Percentiles rank a stretch among this genome's conserved stretches.
Conservation (phyloP, 768 basidiomycete genomes). For the Lyophyllum atratum region DNA sequence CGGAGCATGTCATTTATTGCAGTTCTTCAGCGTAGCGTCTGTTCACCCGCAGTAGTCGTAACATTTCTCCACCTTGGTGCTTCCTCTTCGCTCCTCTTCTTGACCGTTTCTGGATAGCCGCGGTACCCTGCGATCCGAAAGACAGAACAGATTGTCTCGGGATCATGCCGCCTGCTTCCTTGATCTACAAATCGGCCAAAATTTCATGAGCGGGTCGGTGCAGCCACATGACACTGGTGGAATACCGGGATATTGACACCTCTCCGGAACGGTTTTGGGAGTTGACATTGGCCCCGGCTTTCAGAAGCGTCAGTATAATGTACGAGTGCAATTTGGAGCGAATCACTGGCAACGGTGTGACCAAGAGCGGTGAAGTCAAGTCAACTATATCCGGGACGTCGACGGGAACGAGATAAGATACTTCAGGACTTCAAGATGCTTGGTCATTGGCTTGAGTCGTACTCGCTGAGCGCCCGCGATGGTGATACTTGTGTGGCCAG, state of each 20-base stretch:
- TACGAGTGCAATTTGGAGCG: slow-evolving; percentile 29
- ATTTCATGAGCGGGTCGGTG: slow-evolving; percentile 52
- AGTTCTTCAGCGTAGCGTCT: slow-evolving; percentile 37
- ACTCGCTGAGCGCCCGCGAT: slow-evolving; percentile 44
- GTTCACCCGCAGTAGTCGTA: slow-evolving; percentile 40
- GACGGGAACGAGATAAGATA: slow-evolving; percentile 41
- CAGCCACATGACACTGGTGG: slow-evolving; percentile 26
- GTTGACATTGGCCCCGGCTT: slow-evolving; percentile 50
- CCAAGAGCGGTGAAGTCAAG: slow-evolving; percentile 48
- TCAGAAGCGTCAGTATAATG: slow-evolving; percentile 43
- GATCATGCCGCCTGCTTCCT: slow-evolving; percentile 39
- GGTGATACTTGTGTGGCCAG: slow-evolving; percentile 42
- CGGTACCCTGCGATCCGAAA: slow-evolving; percentile 46
- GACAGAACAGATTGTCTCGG: slow-evolving; percentile 30
- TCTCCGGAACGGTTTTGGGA: slow-evolving; percentile 50
- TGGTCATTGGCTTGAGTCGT: slow-evolving; percentile 8
- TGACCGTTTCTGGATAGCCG: slow-evolving; percentile 45
- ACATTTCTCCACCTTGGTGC: slow-evolving; percentile 43
- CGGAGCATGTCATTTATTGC: slow-evolving; percentile 49
- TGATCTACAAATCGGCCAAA: slow-evolving; percentile 45
- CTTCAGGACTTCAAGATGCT: slow-evolving; percentile 37
- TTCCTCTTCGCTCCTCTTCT: slow-evolving; percentile 44
- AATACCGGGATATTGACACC: slow-evolving; percentile 40
- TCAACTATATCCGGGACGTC: slow-evolving; percentile 48
- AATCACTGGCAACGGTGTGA: slow-evolving; percentile 37